Base-by-base conservation (phyloP, 2,329 filamentous ascomycete species). In the Daldinia sp. region DNA sequence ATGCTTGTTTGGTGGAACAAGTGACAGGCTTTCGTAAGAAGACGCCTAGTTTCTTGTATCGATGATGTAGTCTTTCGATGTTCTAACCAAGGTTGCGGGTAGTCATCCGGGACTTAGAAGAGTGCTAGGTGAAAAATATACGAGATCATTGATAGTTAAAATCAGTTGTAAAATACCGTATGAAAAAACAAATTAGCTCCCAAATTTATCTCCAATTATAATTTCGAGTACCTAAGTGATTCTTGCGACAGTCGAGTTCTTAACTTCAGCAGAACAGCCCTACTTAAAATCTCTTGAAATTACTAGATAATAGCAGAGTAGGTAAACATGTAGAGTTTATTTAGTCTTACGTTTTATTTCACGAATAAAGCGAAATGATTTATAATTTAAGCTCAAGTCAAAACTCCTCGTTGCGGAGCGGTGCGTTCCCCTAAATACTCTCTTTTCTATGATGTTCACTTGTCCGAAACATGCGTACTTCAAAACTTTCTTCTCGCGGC, bases 1-100 rank as follows among this genome's bases (percentile, higher is more conserved):
- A 60, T 67, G 55, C 41, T 55, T 62, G 26, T 37, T 62, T 18
- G 44, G 33, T 54, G 50, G 51, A 57, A n/a, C 57, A 12, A 51
- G 53, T 48, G 55, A 42, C 13, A 28, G 30, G 37, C 20, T 23
- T 50, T 39, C 56, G 41, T 60, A 55, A 68, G 48, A 56, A 37
- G 39, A 26, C 26, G 54, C 41, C 42, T 51, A 54, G 1, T 35
- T 60, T 44, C 28, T 28, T 26, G 20, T 44, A 48, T 60, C 56
- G 48, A 60, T 62, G 54, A 67, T 55, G 54, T 57, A 51, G 51
- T 37, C 9, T 37, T 37, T 39, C 51, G 7, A 4, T 37, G 12
- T 12, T 12, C n/a, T 20, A 13, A 39, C 9, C 30, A 54, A 23
- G 50, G n/a, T 15, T 54, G 15, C 9, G 6, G 48, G 18, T 53